These are phyloP conservation scores for Vitis amurensis DNA, from an alignment of 164 flowering plant genomes.

Conservation along the genomic window DNA sequence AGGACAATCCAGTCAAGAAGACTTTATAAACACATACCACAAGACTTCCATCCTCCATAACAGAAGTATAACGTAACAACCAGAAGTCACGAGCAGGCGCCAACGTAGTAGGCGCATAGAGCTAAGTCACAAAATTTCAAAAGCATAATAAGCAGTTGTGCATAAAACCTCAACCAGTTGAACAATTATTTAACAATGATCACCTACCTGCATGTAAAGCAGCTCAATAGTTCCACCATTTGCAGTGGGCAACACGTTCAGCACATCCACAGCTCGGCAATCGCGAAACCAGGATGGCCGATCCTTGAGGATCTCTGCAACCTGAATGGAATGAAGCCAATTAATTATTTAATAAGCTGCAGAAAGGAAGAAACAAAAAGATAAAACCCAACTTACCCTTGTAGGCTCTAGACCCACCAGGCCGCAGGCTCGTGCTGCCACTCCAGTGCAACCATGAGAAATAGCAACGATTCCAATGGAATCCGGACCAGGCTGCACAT, in stretches of 20 bases:
- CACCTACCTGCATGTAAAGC: slow-evolving; percentile 89
- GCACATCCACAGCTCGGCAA: slow-evolving; percentile 89
- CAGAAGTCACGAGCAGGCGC: slow-evolving; percentile 98
- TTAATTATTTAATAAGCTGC: neutral
- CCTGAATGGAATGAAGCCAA: slow-evolving; percentile 41
- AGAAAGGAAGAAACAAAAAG: neutral
- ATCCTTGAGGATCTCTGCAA: slow-evolving; percentile 96
- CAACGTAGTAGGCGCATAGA: slow-evolving; percentile 99
- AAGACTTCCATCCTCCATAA: slow-evolving; percentile 94
- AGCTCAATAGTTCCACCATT: slow-evolving; percentile 99
- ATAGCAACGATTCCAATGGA: slow-evolving; percentile 89
- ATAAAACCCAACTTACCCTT: slow-evolving; percentile 43
- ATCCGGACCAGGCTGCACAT: slow-evolving; percentile 89
- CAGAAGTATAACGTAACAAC: slow-evolving; percentile 86
- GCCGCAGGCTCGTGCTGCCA: slow-evolving; percentile 86
- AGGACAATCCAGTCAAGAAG: neutral
- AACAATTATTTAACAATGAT: neutral
- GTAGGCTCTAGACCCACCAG: slow-evolving; percentile 78
- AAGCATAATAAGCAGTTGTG: neutral
- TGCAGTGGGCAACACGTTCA: slow-evolving; percentile 81
- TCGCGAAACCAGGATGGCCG: slow-evolving; percentile 93
- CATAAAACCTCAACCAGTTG: neutral
- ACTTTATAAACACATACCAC: slow-evolving; percentile 61
- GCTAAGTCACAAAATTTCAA: slow-evolving; percentile 32
- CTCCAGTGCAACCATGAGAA: slow-evolving; percentile 79